These are phyloP conservation scores for Calocybe gangraenosa DNA, from an alignment of 768 basidiomycete genomes.

Conservation along the genomic window DNA sequence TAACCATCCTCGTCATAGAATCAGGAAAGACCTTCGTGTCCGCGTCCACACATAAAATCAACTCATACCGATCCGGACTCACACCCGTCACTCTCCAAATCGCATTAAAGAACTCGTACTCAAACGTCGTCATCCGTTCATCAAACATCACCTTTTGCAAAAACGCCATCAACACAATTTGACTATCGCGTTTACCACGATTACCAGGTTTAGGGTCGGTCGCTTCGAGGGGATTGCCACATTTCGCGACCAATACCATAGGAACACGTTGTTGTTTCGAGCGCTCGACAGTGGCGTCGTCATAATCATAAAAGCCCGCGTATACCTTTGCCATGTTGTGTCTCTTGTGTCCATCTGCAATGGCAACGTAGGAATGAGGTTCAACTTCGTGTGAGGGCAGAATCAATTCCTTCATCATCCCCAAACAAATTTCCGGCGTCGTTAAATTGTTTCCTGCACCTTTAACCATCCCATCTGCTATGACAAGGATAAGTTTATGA, in stretches of 20 bases:
- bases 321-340: conserved; percentile 99
- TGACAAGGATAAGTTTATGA: conserved; percentile 93
- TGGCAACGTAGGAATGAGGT: conserved; percentile 94
- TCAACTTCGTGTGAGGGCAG: conserved; percentile 81
- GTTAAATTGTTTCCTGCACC: conserved; percentile 86
- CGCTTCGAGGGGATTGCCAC: conserved; percentile 88
- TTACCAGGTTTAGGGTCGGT: conserved; percentile 93
- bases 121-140: conserved; percentile 99
- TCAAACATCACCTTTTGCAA: conserved; percentile 99
- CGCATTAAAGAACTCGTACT: conserved; percentile 99
- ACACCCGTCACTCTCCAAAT: conserved; percentile 95
- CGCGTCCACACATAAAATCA: conserved; percentile 94
- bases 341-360: conserved; percentile 98
- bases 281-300: conserved; percentile 81
- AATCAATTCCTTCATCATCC: conserved; percentile 97
- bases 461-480: conserved; percentile 98
- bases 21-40: conserved; percentile 99
- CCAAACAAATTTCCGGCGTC: conserved; percentile 90
- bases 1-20: conserved; percentile 91
- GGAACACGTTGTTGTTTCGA: conserved; percentile 97
- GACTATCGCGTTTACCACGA: conserved; percentile 97
- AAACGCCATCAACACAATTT: conserved; percentile 97
- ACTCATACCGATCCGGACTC: conserved; percentile 92
- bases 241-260: conserved; percentile 92
- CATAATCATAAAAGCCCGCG: conserved; percentile 96